These are phyloP conservation scores for Gleditsia sinensis DNA, from an alignment of 306 rosid genomes.

Conservation along the genomic window DNA sequence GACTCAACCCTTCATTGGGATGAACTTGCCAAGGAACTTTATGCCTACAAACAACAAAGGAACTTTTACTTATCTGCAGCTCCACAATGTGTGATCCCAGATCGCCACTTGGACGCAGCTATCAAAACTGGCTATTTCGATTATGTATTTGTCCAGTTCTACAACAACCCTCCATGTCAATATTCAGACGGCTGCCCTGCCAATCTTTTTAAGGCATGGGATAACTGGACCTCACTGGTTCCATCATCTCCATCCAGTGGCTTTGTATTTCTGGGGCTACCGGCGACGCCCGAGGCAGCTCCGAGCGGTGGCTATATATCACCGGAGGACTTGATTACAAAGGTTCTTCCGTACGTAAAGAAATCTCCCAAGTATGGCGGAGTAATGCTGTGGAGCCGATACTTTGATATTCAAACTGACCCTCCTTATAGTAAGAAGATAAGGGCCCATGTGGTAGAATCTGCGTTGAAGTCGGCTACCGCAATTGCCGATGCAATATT, in stretches of 20 bases:
- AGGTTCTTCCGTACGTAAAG: conserved; percentile 47
- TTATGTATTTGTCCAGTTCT: conserved; percentile 58
- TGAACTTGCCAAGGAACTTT: conserved; percentile 40
- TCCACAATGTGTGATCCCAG: conserved; percentile 50
- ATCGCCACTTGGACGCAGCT: conserved; percentile 38
- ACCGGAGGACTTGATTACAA: conserved; percentile 30
- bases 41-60: background rate
- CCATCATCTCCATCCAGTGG: background rate
- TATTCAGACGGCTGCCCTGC: conserved; percentile 13
- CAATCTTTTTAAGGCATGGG: conserved; percentile 27
- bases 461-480: too few species aligned
- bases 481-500: too few species aligned
- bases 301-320: too few species aligned
- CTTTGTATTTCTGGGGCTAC: too few species aligned
- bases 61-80: conserved; percentile 50
- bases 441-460: too few species aligned
- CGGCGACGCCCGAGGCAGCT: too few species aligned
- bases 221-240: too few species aligned
- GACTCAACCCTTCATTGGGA: conserved; percentile 36
- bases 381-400: conserved; percentile 51
- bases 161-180: conserved; percentile 53
- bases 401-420: too few species aligned
- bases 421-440: too few species aligned
- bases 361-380: conserved; percentile 50
- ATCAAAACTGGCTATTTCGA: too few species aligned